Conservation (phyloP, 169 alveolate genomes). For the Plasmodium fragile region DNA sequence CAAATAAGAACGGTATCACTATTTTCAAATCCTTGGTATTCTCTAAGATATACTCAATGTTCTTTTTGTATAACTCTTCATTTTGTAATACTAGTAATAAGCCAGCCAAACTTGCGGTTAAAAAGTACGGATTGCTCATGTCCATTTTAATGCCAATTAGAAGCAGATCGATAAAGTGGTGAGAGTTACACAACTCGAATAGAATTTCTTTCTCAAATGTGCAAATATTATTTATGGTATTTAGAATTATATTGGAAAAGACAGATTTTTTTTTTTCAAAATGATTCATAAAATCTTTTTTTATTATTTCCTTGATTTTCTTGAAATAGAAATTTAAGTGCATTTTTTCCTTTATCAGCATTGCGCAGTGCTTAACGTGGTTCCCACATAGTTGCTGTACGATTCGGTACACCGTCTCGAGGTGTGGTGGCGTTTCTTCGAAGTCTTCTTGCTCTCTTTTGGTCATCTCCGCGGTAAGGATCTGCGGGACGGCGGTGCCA, state of each 20-base stretch:
- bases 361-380: constrained; percentile 41
- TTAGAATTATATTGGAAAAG: constrained; percentile 26
- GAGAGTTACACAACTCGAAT: constrained; percentile 53
- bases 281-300: neutral
- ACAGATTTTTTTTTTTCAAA: constrained; percentile 24
- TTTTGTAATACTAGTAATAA: constrained; percentile 45
- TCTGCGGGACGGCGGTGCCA: constrained; percentile 2
- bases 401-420: constrained; percentile 14
- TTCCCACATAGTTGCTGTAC: constrained; percentile 33
- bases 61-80: constrained; percentile 57
- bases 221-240: constrained; percentile 46
- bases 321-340: constrained; percentile 40
- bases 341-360: constrained; percentile 53
- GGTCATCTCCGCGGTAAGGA: constrained; percentile 37
- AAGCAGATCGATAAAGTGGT: constrained; percentile 43
- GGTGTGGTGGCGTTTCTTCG: constrained; percentile 27
- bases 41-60: constrained; percentile 60
- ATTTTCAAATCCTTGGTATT: constrained; percentile 66
- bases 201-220: constrained; percentile 7
- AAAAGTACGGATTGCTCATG: constrained; percentile 39
- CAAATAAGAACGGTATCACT: constrained; percentile 66
- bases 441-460: constrained; percentile 6
- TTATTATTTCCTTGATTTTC: constrained; percentile 54
- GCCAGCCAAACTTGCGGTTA: constrained; percentile 63
- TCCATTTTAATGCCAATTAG: constrained; percentile 67